Evolutionary conservation across 2,329 filamentous ascomycete genomes (phyloP), one percentile per base, ranked within the genome.

Genomic region (Exserohilum turcica): DNA sequence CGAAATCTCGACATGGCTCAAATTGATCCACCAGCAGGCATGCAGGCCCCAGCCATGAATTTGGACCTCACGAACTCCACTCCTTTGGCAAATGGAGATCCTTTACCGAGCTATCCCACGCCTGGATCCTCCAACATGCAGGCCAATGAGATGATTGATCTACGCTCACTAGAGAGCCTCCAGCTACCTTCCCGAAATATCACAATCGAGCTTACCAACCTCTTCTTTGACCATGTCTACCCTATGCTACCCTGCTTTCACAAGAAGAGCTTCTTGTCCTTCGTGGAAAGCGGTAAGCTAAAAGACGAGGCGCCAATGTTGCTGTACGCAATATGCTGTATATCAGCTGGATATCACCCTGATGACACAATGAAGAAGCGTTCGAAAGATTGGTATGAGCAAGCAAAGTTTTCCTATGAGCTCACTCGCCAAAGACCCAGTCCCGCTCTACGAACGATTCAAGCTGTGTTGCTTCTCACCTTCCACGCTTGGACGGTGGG

Each of bases 221-320:
- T 71, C 15, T 72, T 71, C 45, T 70, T 72, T 27, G 51, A 57
- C 2, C 52, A 64, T n/a, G 44, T 65, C 5, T 63, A 66, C 37
- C 42, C 59, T 15, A 40, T 52, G 10, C 58, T 70, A 6, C 68
- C 70, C 18, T 71, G 65, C 42, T 69, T 73, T 16, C 71, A 73
- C 40, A 62, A 57, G 40, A 36, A 42, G 3, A 59, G 50, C 3
- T 61, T 72, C 18, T 7, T 65, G 32, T 15, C 39, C 8, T 46
- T 62, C 5, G 19, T 71, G 12, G 43, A 57, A 13, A 52, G 31
- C 32, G 54, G 59, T 1, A 13, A 56, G 3, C 18, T 70, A 3
- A 56, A 68, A 18, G 61, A 39, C 3, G 43, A 67, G 18, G 54
- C 62, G 10, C 60, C 67, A 1, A 36, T 66, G 5, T 32, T 73